phyloP scores from a whole-genome alignment of 1,139 yeast species.

The Spathaspora sp. region DNA sequence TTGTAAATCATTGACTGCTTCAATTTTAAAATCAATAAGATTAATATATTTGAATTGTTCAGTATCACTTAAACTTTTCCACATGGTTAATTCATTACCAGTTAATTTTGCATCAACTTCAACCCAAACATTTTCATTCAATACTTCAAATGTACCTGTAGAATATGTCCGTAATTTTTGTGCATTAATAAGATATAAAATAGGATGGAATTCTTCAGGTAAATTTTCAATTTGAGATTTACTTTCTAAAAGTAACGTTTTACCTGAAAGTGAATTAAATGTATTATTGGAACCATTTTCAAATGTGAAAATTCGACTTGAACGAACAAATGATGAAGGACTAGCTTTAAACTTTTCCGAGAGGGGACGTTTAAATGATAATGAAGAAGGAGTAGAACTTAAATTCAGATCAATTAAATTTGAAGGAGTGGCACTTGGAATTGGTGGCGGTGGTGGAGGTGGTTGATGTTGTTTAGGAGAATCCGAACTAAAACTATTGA shows the following conservation, averaged over 20 bases:
- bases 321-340: constrained; percentile 41
- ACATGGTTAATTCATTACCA: constrained; percentile 53
- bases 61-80: constrained; percentile 32
- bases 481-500: neutral
- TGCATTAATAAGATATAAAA: constrained; percentile 42
- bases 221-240: constrained; percentile 26
- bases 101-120: constrained; percentile 47
- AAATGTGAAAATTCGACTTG: constrained; percentile 33
- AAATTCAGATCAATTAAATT: neutral
- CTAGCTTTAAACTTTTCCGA: constrained; percentile 34
- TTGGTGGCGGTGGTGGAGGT: neutral
- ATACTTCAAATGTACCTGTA: constrained; percentile 31
- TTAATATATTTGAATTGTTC: constrained; percentile 48
- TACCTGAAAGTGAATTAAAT: constrained; percentile 14
- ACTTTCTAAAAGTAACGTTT: constrained; percentile 22
- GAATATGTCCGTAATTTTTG: constrained; percentile 42
- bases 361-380: constrained; percentile 18
- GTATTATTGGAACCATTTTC: constrained; percentile 11
- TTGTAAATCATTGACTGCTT: constrained; percentile 21
- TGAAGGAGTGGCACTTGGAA: neutral
- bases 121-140: constrained; percentile 23
- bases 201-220: constrained; percentile 41
- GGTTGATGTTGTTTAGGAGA: neutral
- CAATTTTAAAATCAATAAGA: constrained; percentile 45
- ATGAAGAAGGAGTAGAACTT: neutral